Conservation (phyloP, 2,329 filamentous ascomycete species). For the Fusarium multiceps region DNA sequence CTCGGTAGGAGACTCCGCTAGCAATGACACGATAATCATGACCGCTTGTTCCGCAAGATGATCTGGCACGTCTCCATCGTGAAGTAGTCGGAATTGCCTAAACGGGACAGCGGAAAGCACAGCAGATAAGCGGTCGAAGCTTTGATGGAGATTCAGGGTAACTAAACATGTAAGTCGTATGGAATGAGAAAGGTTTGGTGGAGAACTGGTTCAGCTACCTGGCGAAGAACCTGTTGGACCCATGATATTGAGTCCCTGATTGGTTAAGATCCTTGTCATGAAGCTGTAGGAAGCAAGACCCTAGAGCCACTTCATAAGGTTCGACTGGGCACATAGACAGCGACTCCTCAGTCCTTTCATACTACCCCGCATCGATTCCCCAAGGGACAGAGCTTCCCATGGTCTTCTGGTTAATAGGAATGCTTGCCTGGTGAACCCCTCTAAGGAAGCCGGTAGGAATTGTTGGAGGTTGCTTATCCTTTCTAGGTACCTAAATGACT, state of each 20-base stretch:
- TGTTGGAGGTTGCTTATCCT: not conserved
- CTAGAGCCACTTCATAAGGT: constrained; percentile 10
- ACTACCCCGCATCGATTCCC: constrained; percentile 14
- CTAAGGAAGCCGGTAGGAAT: not conserved
- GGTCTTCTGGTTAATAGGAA: not conserved
- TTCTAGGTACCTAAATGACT: not conserved
- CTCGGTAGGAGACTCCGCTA: constrained; percentile 8
- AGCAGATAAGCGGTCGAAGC: constrained; percentile 25
- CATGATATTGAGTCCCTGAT: constrained; percentile 13
- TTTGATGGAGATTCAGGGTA: constrained; percentile 1
- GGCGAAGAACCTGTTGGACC: constrained; percentile 5
- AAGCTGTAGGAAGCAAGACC: not conserved
- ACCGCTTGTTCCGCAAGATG: constrained; percentile 12
- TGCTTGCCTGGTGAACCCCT: not conserved
- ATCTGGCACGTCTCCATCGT: constrained; percentile 37
- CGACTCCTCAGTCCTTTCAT: not conserved
- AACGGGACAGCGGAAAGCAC: constrained; percentile 6
- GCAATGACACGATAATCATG: not conserved
- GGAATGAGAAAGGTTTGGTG: constrained; percentile 23
- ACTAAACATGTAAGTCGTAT: constrained; percentile 20
- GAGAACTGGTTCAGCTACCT: constrained; percentile 16
- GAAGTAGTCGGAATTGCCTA: constrained; percentile 29
- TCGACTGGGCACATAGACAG: not conserved
- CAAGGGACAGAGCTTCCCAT: not conserved
- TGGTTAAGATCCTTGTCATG: constrained; percentile 14